Conservation (phyloP, 1,284 basidiomycete genomes). For the Cryptococcus sp. region DNA sequence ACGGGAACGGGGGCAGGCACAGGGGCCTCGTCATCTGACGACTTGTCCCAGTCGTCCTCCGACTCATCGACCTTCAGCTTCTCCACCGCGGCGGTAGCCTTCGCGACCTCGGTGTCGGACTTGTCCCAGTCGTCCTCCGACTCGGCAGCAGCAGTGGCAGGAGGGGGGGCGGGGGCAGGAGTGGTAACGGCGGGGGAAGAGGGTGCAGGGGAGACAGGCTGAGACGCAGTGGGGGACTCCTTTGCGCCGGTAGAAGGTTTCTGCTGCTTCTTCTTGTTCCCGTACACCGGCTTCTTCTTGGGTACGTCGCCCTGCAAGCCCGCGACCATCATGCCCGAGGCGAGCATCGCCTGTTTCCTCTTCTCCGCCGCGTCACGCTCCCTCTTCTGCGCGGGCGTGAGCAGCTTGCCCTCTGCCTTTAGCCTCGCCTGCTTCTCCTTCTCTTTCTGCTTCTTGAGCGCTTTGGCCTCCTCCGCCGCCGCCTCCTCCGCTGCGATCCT, state of each 20-base stretch:
- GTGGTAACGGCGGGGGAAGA: constrained; percentile 19
- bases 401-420: constrained; percentile 82
- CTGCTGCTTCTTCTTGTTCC: constrained; percentile 69
- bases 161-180: constrained; percentile 44
- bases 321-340: constrained; percentile 79
- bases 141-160: constrained; percentile 20
- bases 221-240: constrained; percentile 3
- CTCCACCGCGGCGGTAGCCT: constrained; percentile 31
- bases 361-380: constrained; percentile 88
- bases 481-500: constrained; percentile 70
- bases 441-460: constrained; percentile 82
- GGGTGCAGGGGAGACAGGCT: constrained; percentile 12
- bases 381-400: constrained; percentile 95
- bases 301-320: constrained; percentile 61
- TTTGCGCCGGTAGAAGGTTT: constrained; percentile 11
- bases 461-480: constrained; percentile 75
- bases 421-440: constrained; percentile 69
- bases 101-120: constrained; percentile 61
- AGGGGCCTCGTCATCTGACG: constrained; percentile 47
- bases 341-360: constrained; percentile 84
- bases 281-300: constrained; percentile 61
- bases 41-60: constrained; percentile 74
- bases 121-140: constrained; percentile 76
- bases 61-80: constrained; percentile 41
- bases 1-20: constrained; percentile 17